A percentile compares a stretch with the other conserved stretches of the same genome.
Evolutionary conservation across 768 basidiomycete genomes (phyloP).

Genomic region (Daedalea quercina): DNA sequence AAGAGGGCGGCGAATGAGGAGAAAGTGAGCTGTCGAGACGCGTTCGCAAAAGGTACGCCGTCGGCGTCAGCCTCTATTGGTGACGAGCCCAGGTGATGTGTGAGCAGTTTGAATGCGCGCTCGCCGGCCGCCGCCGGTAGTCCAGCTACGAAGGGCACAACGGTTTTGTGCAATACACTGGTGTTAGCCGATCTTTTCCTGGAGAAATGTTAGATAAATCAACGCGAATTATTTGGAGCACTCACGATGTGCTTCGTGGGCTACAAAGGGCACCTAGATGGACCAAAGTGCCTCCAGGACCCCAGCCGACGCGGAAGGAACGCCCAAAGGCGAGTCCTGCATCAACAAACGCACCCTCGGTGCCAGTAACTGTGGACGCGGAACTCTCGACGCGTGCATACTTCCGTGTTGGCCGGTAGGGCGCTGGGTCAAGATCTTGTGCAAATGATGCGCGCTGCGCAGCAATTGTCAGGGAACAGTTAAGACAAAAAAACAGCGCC

Average conservation of each 20-base stretch:
- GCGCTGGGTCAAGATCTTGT: slow-evolving; percentile 56
- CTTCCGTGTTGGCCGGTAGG: slow-evolving; percentile 73
- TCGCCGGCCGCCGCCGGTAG: slow-evolving; percentile 27
- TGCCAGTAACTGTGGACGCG: slow-evolving; percentile 55
- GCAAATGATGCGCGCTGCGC: slow-evolving; percentile 74
- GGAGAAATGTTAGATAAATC: slow-evolving; percentile 1
- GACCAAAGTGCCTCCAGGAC: slow-evolving; percentile 68
- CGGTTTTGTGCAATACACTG: slow-evolving; percentile 48
- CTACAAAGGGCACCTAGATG: slow-evolving; percentile 72
- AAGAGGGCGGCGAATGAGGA: slow-evolving; percentile 71
- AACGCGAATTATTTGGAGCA: slow-evolving; percentile 11
- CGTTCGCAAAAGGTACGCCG: slow-evolving; percentile 63
- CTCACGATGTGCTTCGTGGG: slow-evolving; percentile 48
- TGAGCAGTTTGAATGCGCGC: slow-evolving; percentile 56
- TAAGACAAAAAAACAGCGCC: slow-evolving; percentile 5
- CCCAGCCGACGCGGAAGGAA: slow-evolving; percentile 89
- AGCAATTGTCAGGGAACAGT: background rate
- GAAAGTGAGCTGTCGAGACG: slow-evolving; percentile 62
- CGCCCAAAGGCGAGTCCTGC: slow-evolving; percentile 82
- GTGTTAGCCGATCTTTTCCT: slow-evolving; percentile 57
- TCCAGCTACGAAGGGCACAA: slow-evolving; percentile 34
- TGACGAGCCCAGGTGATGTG: slow-evolving; percentile 71
- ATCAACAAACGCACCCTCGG: slow-evolving; percentile 66
- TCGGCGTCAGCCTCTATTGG: slow-evolving; percentile 65
- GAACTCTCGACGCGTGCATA: slow-evolving; percentile 69